phyloP scores from a whole-genome alignment of 164 flowering plant genomes.

The Aristolochia californica region DNA sequence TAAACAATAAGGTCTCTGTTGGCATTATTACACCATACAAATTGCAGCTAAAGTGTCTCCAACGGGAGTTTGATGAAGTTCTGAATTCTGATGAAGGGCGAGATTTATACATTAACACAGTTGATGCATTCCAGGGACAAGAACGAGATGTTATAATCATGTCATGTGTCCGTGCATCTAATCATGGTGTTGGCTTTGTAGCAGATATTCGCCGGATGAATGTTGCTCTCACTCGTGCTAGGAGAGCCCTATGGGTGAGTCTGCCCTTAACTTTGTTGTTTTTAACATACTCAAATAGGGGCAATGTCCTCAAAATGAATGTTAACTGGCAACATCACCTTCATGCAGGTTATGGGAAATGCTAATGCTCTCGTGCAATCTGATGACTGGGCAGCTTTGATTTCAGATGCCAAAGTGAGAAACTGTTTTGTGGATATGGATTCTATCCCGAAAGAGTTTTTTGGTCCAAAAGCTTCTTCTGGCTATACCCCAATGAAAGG shows the following conservation, averaged over 20 bases:
- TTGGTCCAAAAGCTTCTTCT: slow-evolving; percentile 31
- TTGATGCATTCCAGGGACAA: slow-evolving; percentile 99
- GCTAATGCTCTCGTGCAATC: slow-evolving; percentile 65
- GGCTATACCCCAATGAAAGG: slow-evolving; percentile 26
- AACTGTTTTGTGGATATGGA: slow-evolving; percentile 76
- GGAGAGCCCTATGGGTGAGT: slow-evolving; percentile 92
- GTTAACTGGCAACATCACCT: no score
- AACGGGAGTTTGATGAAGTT: slow-evolving; percentile 72
- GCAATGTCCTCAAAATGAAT: no score
- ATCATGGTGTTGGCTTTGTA: slow-evolving; percentile 94
- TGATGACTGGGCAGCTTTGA: slow-evolving; percentile 91
- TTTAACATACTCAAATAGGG: no score
- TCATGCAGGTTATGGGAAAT: slow-evolving; percentile 83
- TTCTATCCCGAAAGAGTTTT: slow-evolving; percentile 72
- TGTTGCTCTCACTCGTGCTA: slow-evolving; percentile 97
- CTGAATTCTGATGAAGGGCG: slow-evolving; percentile 81
- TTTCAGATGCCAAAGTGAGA: slow-evolving; percentile 75
- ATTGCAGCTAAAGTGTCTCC: slow-evolving; percentile 85
- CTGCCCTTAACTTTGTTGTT: no score
- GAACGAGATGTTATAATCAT: slow-evolving; percentile 95
- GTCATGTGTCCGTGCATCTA: slow-evolving; percentile 98
- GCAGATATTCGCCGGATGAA: slow-evolving; percentile 95
- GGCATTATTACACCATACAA: slow-evolving; percentile 98
- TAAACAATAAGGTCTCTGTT: slow-evolving; percentile 57
- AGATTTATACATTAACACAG: slow-evolving; percentile 86